Percentiles rank a stretch among this genome's conserved stretches.
phyloP scores from a whole-genome alignment of 2,329 filamentous ascomycete genomes.

The Cytospora piceae region DNA sequence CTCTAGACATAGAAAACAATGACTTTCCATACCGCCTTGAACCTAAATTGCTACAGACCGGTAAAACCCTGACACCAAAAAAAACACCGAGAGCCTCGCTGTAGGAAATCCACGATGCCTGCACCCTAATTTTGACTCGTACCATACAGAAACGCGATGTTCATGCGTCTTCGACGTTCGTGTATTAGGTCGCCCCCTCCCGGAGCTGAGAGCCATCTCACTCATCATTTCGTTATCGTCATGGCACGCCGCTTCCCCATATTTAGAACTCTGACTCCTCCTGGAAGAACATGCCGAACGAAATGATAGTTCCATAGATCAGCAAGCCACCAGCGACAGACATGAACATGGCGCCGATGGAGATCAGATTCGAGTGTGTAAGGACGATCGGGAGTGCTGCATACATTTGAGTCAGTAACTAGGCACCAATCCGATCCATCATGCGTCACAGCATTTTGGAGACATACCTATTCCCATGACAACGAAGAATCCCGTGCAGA shows the following conservation, averaged over 20 bases:
- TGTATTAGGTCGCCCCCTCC: slow-evolving; percentile 10
- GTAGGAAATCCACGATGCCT: slow-evolving; percentile 15
- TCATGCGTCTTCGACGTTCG: slow-evolving; percentile 3
- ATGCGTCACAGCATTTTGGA: slow-evolving; percentile 2
- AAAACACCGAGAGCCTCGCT: slow-evolving; percentile 15
- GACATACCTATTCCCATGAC: slow-evolving; percentile 94
- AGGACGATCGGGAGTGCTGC: slow-evolving; percentile 85
- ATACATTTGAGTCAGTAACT: slow-evolving; percentile 10
- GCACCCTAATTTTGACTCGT: slow-evolving; percentile 10
- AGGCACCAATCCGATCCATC: not conserved
- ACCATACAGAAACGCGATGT: slow-evolving; percentile 17
- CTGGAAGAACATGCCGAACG: slow-evolving; percentile 97
- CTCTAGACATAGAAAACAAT: slow-evolving; percentile 15
- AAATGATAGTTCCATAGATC: slow-evolving; percentile 98
- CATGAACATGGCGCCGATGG: slow-evolving; percentile 88
- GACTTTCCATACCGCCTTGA: slow-evolving; percentile 19
- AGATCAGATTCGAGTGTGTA: slow-evolving; percentile 83
- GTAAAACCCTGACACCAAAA: slow-evolving; percentile 12
- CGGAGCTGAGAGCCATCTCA: not conserved
- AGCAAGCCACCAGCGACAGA: slow-evolving; percentile 87
- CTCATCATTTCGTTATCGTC: not conserved
- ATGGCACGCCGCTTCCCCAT: not conserved
- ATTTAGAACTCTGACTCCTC: slow-evolving; percentile 92
- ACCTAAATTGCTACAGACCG: slow-evolving; percentile 15
- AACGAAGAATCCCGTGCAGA: slow-evolving; percentile 93